Conservation (phyloP, 2,329 filamentous ascomycete species). For the Didymella segeticola region DNA sequence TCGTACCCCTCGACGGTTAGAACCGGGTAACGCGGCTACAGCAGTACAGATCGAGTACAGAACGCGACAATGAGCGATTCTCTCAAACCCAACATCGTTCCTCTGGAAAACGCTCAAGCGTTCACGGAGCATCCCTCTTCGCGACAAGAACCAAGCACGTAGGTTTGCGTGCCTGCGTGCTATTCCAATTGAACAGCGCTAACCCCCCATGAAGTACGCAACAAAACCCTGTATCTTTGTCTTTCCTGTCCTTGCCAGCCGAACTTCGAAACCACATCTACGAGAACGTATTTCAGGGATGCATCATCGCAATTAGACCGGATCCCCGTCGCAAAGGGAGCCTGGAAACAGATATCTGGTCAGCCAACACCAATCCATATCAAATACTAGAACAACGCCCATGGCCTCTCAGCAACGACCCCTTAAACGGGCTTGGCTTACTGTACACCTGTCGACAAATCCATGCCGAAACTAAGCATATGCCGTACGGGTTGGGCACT, state of each 20-base stretch:
- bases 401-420: background rate
- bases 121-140: background rate
- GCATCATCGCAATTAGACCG: background rate
- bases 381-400: background rate
- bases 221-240: background rate
- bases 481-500: background rate
- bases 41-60: background rate
- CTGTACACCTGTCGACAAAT: conserved; percentile 6
- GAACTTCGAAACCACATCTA: conserved; percentile 5
- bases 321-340: background rate
- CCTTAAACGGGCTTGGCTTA: background rate
- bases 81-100: background rate
- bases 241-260: conserved; percentile 3
- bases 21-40: background rate
- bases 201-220: background rate
- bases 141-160: background rate
- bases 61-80: background rate
- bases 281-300: conserved; percentile 2
- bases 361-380: background rate
- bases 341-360: conserved; percentile 3
- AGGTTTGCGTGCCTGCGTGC: background rate
- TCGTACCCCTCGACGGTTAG: background rate
- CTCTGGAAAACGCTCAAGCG: background rate
- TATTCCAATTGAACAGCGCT: background rate
- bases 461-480: conserved; percentile 5